Percentiles rank a stretch among this genome's conserved stretches.
phyloP scores from a whole-genome alignment of 352 stramenopile genomes.

The Ochromonadaceae sp. region DNA sequence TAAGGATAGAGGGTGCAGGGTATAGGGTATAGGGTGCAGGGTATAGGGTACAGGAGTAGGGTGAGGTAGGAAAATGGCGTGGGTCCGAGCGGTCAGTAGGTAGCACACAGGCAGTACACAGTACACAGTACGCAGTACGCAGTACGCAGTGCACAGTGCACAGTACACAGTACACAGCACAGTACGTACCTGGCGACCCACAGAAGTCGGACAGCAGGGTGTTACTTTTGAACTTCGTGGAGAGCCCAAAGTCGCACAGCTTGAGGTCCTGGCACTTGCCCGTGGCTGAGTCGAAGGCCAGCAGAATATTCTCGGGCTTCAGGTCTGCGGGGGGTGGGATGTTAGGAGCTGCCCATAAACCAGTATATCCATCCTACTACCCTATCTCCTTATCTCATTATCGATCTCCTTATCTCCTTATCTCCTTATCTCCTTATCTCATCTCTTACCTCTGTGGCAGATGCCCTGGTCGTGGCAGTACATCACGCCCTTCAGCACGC shows the following conservation, averaged over 20 bases:
- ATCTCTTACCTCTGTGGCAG: slow-evolving; percentile 36
- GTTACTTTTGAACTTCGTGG: slow-evolving; percentile 34
- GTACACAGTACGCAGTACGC: too few relatives aligned
- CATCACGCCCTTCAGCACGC: slow-evolving; percentile 40
- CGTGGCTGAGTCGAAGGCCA: slow-evolving; percentile 31
- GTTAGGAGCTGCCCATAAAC: neutral
- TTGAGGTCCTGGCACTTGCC: slow-evolving; percentile 34
- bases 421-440: neutral
- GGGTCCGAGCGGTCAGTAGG: neutral
- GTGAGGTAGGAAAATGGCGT: neutral
- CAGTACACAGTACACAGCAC: too few relatives aligned
- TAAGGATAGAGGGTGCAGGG: too few relatives aligned
- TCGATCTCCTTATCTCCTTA: too few relatives aligned
- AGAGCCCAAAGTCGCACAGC: slow-evolving; percentile 58
- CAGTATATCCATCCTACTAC: too few relatives aligned
- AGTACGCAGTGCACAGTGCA: too few relatives aligned
- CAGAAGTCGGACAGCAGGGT: slow-evolving; percentile 49
- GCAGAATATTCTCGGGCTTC: slow-evolving; percentile 54
- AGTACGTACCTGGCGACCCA: slow-evolving; percentile 27
- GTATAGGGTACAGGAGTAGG: slow-evolving; percentile 32
- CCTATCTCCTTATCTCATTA: too few relatives aligned
- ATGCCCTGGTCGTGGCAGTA: slow-evolving; percentile 47
- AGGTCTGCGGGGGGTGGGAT: slow-evolving; percentile 30
- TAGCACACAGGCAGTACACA: too few relatives aligned
- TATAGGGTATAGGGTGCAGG: too few relatives aligned